Base-by-base conservation (phyloP, 139 green algal genomes). In the Tetradesmus lagerheimii region DNA sequence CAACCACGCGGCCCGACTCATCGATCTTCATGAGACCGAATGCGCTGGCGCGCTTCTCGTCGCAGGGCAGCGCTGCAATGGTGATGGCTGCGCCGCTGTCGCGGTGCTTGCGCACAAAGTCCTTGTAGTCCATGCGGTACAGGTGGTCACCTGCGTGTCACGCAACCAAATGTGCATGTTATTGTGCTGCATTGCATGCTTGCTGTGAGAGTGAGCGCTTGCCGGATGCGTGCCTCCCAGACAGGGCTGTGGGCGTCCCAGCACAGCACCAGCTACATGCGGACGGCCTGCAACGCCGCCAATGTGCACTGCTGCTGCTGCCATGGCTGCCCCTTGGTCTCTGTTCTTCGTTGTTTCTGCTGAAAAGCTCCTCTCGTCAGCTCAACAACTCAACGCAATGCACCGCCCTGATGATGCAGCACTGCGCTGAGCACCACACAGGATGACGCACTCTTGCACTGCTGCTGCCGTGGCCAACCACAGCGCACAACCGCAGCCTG, bases 11-110 rank as follows among this genome's bases (percentile, higher is more conserved):
- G 77, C 94, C 94, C 2, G 74, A 94, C 74, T 96, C 94, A 88
- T 99, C 96, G 89, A 99, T 99, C 96, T 99, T 99, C 98, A 99
- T 99, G 50, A 99, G 92, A 18, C 98, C 98, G 92, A 99, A 99
- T 0, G 97, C 96, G 14, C 81, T 89, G 2, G 98, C 98, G 80
- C 97, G 90, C 93, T 97, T 96, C 93, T 99, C 97, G 25, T 96
- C 95, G 90, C 96, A 98, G 45, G 98, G 98, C 89, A 99, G 95
- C 29, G 98, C 98, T 6, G 97, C 97, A 27, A 99, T 98, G 80
- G 98, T 99, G 95, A 99, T 99, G 93, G 98, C 98, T 34, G 98
- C 98, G 50, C 94, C 93, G 14, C 91, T 93, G 90, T 97, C 92
- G 62, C 96, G 95, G 93, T 99, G 98, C 89, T 96, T 96, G 43